Conservation (phyloP, 768 basidiomycete species). For the Rubroboletus satanas region DNA sequence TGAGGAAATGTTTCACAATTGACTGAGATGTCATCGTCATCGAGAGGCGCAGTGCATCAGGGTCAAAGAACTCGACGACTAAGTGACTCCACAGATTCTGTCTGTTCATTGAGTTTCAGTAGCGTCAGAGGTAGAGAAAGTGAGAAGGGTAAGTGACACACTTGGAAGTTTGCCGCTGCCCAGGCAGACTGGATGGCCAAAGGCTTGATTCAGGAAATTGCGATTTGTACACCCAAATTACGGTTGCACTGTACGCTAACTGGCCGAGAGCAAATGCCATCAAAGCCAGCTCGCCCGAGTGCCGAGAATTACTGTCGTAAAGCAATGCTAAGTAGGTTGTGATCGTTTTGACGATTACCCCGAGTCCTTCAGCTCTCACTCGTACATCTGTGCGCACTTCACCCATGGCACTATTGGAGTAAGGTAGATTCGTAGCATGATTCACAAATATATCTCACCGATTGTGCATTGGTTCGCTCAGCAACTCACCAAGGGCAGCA, state of each 20-base stretch:
- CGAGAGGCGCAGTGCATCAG: conserved; percentile 55
- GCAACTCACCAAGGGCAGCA: conserved; percentile 72
- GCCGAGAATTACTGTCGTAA: conserved; percentile 36
- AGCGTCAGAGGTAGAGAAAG: neutral
- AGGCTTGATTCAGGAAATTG: conserved; percentile 36
- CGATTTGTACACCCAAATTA: conserved; percentile 54
- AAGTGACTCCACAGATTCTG: conserved; percentile 1
- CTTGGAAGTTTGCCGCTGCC: conserved; percentile 14
- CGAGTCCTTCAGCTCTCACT: conserved; percentile 82
- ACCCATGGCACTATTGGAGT: conserved; percentile 56
- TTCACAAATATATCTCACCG: conserved; percentile 38
- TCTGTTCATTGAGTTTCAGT: conserved; percentile 1
- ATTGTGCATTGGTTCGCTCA: conserved; percentile 82
- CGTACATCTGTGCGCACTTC: conserved; percentile 66
- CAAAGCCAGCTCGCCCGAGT: conserved; percentile 50
- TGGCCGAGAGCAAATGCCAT: conserved; percentile 88
- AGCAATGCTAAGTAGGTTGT: conserved; percentile 66
- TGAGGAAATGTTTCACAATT: conserved; percentile 89
- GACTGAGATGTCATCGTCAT: conserved; percentile 86
- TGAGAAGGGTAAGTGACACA: conserved; percentile 10
- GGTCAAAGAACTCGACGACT: conserved; percentile 39
- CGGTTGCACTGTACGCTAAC: conserved; percentile 58
- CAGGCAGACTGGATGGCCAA: conserved; percentile 30
- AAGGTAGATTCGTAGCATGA: neutral
- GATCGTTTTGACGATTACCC: conserved; percentile 69